These are phyloP conservation scores for Dillenia suffruticosa DNA, from an alignment of 164 flowering plant genomes.

Conservation along the genomic window DNA sequence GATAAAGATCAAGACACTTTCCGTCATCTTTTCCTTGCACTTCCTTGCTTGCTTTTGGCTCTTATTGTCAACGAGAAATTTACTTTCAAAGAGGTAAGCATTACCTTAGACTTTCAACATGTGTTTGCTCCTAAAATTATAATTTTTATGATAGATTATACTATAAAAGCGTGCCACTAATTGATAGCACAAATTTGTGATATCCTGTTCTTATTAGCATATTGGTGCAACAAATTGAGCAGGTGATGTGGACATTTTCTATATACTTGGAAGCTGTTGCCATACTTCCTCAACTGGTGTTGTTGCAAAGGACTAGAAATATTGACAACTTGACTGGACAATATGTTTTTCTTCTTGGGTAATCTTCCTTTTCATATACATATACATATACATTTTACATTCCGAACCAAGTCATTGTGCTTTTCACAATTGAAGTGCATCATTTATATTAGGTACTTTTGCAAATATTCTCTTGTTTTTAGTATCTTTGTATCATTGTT, in stretches of 20 bases:
- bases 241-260: conserved; percentile 97
- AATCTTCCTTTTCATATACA: conserved; percentile 1
- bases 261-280: conserved; percentile 93
- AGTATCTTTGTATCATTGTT: too few species aligned
- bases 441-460: too few species aligned
- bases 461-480: too few species aligned
- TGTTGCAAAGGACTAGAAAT: conserved; percentile 88
- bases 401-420: too few species aligned
- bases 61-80: conserved; percentile 71
- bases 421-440: too few species aligned
- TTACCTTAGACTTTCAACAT: background rate
- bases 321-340: conserved; percentile 95
- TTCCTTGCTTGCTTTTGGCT: conserved; percentile 84
- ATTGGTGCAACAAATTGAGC: conserved; percentile 9
- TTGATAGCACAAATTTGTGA: background rate
- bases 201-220: background rate
- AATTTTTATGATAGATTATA: too few species aligned
- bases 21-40: conserved; percentile 63
- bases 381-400: background rate
- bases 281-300: conserved; percentile 90
- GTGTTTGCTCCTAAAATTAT: conserved; percentile 1
- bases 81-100: conserved; percentile 70
- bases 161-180: background rate
- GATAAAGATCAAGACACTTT: conserved; percentile 93
- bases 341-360: conserved; percentile 91